phyloP scores from a whole-genome alignment of 768 basidiomycete genomes.

The Clavulina sp. region DNA sequence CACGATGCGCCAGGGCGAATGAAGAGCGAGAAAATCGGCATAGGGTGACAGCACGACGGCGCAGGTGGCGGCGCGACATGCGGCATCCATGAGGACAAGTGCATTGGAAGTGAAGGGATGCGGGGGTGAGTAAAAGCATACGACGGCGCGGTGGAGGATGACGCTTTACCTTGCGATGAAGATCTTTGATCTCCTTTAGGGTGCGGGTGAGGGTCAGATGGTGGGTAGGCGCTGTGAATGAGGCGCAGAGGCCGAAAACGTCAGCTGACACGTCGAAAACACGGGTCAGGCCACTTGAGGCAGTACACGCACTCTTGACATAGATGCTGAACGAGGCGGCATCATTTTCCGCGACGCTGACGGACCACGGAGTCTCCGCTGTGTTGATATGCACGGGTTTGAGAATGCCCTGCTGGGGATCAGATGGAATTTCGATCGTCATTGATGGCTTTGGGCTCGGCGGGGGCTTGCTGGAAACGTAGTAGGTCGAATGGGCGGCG shows the following conservation, averaged over 20 bases:
- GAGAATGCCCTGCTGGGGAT: background rate
- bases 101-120: too few species aligned
- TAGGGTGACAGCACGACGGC: too few species aligned
- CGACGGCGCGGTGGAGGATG: too few species aligned
- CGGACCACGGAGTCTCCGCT: slow-evolving; percentile 71
- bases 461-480: too few species aligned
- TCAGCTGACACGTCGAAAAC: background rate
- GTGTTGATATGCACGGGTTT: slow-evolving; percentile 1
- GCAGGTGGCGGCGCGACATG: too few species aligned
- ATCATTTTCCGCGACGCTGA: slow-evolving; percentile 78
- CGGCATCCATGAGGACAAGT: too few species aligned
- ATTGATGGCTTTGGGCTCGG: slow-evolving; percentile 5
- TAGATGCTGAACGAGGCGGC: slow-evolving; percentile 60
- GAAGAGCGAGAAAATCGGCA: too few species aligned
- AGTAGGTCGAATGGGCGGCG: too few species aligned
- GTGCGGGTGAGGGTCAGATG: slow-evolving; percentile 75
- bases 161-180: slow-evolving; percentile 56
- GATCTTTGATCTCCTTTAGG: slow-evolving; percentile 56
- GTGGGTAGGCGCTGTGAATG: slow-evolving; percentile 62
- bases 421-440: slow-evolving; percentile 9
- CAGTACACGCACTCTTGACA: slow-evolving; percentile 61
- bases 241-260: slow-evolving; percentile 9
- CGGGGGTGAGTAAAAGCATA: too few species aligned
- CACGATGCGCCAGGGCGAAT: too few species aligned
- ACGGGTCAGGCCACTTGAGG: background rate